These are phyloP conservation scores for Echites panduratus DNA, from an alignment of 257 asterid genomes.

Conservation along the genomic window DNA sequence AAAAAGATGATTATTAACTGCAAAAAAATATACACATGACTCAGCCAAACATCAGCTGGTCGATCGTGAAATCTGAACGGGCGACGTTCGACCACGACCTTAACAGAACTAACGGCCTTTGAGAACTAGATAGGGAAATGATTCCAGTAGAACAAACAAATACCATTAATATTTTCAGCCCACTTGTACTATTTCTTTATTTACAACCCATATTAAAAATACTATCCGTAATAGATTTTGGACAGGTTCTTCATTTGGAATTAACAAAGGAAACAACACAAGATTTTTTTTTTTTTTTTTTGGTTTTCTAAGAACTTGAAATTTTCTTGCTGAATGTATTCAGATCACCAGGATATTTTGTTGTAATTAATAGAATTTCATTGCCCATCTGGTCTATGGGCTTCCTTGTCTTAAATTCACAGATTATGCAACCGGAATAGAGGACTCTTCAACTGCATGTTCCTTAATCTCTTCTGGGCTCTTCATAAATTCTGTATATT, in stretches of 20 bases:
- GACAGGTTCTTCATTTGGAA: background rate
- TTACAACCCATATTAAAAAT: background rate
- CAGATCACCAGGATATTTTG: background rate
- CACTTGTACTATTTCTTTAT: background rate
- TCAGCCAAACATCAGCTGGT: conserved; percentile 7
- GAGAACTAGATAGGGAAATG: conserved; percentile 1
- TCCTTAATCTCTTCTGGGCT: too few relatives aligned
- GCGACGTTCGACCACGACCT: conserved; percentile 9
- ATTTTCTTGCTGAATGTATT: background rate
- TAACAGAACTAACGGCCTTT: conserved; percentile 30
- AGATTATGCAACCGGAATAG: too few relatives aligned
- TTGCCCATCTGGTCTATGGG: background rate
- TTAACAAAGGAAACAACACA: background rate
- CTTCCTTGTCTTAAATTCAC: too few relatives aligned
- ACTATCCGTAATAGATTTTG: background rate
- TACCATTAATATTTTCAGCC: background rate
- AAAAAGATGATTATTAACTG: background rate
- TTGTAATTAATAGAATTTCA: background rate
- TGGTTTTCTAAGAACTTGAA: background rate
- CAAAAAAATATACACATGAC: background rate
- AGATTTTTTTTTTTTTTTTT: background rate
- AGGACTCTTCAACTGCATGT: background rate
- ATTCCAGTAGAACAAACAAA: conserved; percentile 8
- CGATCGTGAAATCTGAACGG: background rate
- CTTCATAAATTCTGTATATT: too few relatives aligned